A percentile compares a stretch with the other conserved stretches of the same genome.
Conservation (phyloP, 2,329 filamentous ascomycete species). For the Aspergillus niger region DNA sequence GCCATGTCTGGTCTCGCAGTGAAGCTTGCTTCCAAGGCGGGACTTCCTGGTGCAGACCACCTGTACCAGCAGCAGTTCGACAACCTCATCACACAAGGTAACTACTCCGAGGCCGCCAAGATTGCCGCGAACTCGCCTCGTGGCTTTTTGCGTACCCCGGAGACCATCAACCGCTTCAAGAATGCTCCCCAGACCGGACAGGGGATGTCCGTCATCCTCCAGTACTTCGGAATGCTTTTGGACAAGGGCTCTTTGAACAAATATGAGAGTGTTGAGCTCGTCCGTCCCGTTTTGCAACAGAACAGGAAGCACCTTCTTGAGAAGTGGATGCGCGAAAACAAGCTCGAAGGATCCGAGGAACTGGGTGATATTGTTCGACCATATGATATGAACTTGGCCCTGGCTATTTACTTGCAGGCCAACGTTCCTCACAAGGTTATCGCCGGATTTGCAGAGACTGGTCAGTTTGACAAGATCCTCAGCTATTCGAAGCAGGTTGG, state of each 20-base stretch:
- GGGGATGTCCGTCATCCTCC: constrained; percentile 89
- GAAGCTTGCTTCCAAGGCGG: constrained; percentile 92
- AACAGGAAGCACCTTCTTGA: constrained; percentile 94
- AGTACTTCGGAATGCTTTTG: constrained; percentile 96
- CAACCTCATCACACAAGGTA: constrained; percentile 74
- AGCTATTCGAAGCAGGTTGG: constrained; percentile 82
- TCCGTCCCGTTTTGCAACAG: constrained; percentile 87
- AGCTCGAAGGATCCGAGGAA: constrained; percentile 94
- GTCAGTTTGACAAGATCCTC: constrained; percentile 95
- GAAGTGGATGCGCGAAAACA: constrained; percentile 97
- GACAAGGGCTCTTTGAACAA: constrained; percentile 93
- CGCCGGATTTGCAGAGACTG: constrained; percentile 89
- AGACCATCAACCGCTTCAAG: constrained; percentile 97
- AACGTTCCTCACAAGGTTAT: constrained; percentile 93
- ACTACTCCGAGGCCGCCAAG: constrained; percentile 88
- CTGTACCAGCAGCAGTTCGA: constrained; percentile 94
- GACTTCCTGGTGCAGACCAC: constrained; percentile 89
- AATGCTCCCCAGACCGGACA: constrained; percentile 68
- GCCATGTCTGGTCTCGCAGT: constrained; percentile 92
- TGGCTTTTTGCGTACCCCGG: constrained; percentile 88
- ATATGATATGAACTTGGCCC: constrained; percentile 83
- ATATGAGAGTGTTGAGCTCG: constrained; percentile 91
- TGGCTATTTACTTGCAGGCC: constrained; percentile 87
- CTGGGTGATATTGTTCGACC: constrained; percentile 90
- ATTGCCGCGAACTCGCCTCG: constrained; percentile 94